Conservation (phyloP, 306 rosid species). For the Biancaea sappan region DNA sequence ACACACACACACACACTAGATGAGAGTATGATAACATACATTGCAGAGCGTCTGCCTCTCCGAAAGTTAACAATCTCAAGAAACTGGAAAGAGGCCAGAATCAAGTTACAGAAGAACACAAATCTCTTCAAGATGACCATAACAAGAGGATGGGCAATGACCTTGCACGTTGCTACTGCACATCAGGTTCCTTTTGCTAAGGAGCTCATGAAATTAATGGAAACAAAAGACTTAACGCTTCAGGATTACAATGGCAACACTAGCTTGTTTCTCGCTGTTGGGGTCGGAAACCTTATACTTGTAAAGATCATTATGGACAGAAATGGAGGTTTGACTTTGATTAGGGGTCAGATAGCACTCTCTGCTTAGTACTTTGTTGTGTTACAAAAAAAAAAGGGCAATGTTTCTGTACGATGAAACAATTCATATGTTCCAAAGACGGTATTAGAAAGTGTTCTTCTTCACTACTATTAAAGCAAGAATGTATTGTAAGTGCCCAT, state of each 20-base stretch:
- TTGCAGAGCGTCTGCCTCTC: no score
- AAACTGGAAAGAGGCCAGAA: not conserved
- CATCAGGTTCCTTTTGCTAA: no score
- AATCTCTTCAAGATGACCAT: not conserved
- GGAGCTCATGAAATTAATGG: no score
- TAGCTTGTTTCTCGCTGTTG: not conserved
- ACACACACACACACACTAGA: no score
- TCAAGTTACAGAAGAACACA: not conserved
- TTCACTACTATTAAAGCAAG: not conserved
- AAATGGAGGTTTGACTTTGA: not conserved
- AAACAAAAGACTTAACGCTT: no score
- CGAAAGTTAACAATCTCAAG: no score
- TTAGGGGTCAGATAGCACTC: not conserved
- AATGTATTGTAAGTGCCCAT: not conserved
- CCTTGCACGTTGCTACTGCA: not conserved
- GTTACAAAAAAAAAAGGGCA: not conserved
- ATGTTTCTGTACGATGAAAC: not conserved
- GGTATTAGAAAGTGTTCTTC: not conserved
- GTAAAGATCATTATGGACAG: not conserved
- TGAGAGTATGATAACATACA: no score
- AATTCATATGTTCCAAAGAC: not conserved
- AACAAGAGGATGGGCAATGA: not conserved
- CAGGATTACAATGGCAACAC: no score
- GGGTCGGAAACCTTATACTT: not conserved
- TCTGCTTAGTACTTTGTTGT: not conserved